These are phyloP conservation scores for Pelargonium citronellum DNA, from an alignment of 441 rosid genomes.

Conservation along the genomic window DNA sequence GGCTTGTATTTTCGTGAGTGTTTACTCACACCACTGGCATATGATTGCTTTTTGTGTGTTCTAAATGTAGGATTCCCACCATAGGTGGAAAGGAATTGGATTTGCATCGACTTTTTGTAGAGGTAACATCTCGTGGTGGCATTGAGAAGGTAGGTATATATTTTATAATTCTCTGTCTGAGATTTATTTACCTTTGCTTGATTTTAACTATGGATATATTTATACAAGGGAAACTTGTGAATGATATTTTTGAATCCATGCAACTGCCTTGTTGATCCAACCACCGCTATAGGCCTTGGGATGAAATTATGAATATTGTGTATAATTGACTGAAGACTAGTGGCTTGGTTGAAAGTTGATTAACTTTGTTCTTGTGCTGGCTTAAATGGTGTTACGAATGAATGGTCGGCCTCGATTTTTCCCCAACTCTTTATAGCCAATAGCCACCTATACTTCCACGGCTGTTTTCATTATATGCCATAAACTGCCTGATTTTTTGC, in stretches of 20 bases:
- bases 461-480: too few species aligned
- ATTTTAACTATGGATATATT: neutral
- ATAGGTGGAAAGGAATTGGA: constrained; percentile 87
- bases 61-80: constrained; percentile 65
- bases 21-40: constrained; percentile 3
- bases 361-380: too few species aligned
- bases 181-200: neutral
- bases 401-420: too few species aligned
- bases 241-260: neutral
- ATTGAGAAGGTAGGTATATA: constrained; percentile 62
- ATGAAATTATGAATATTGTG: neutral
- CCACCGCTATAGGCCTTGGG: neutral
- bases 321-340: neutral
- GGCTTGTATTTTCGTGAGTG: neutral
- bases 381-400: too few species aligned
- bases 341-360: neutral
- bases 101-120: constrained; percentile 80
- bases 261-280: neutral
- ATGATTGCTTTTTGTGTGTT: constrained; percentile 10
- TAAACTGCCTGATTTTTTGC: too few species aligned
- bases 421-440: too few species aligned
- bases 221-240: too few species aligned
- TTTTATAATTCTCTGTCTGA: neutral
- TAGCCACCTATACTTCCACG: too few species aligned
- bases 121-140: constrained; percentile 94